Evolutionary conservation across 2,329 filamentous ascomycete genomes (phyloP).

Genomic region (Colletotrichum cereale): DNA sequence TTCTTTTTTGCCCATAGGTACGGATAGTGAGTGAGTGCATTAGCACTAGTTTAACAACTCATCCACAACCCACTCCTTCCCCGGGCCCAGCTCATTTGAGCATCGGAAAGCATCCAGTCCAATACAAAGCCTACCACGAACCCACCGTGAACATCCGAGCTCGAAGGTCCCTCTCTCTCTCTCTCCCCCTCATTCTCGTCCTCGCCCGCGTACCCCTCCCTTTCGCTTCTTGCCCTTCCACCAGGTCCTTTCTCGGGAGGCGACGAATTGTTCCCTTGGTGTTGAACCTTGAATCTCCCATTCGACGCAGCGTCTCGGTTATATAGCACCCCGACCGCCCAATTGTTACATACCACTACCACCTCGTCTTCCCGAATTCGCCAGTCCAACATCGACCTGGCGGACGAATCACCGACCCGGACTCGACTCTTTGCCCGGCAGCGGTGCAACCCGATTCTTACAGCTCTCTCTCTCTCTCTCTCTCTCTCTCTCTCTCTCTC

Average conservation of each 20-base stretch:
- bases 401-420: conserved; percentile 27
- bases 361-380: conserved; percentile 25
- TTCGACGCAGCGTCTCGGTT: conserved; percentile 21
- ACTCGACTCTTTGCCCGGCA: conserved; percentile 12
- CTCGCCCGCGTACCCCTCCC: background rate
- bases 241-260: background rate
- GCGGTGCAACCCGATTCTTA: conserved; percentile 12
- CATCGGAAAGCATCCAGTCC: conserved; percentile 14
- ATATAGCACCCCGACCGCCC: background rate
- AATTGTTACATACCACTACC: background rate
- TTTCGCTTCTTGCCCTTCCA: background rate
- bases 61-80: conserved; percentile 20
- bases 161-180: background rate
- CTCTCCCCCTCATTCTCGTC: background rate
- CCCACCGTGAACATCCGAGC: conserved; percentile 13
- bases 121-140: conserved; percentile 19
- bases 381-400: background rate
- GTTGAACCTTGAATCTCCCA: background rate
- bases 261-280: background rate
- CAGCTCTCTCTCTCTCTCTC: conserved; percentile 13
- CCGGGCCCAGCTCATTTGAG: conserved; percentile 22
- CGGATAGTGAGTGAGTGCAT: too few relatives aligned
- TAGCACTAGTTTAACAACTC: conserved; percentile 34
- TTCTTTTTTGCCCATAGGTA: background rate
- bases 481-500: too few relatives aligned